Evolutionary conservation across 805 yeast species (phyloP).

Genomic region (Kodamaea sagamina): DNA sequence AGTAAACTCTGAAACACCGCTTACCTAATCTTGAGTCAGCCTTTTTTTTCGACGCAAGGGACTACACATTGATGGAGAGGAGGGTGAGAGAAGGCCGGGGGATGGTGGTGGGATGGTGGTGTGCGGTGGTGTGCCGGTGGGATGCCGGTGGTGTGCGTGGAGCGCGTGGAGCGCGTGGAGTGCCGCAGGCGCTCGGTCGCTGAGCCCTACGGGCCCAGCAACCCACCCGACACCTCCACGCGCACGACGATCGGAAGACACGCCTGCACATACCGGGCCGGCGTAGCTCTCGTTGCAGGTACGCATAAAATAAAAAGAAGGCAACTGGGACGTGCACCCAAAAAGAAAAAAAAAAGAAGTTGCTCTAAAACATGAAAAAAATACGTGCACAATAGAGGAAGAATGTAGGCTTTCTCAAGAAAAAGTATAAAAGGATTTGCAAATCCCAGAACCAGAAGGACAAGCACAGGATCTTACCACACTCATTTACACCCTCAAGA

Average conservation of each 20-base stretch:
- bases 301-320: constrained; percentile 4
- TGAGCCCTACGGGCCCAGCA: too few relatives aligned
- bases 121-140: too few relatives aligned
- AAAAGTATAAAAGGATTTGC: constrained; percentile 10
- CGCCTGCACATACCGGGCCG: not conserved
- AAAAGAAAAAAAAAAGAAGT: constrained; percentile 1
- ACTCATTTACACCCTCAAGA: constrained; percentile 3
- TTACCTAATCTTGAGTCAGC: too few relatives aligned
- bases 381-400: constrained; percentile 6
- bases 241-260: not conserved
- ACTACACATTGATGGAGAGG: too few relatives aligned
- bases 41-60: too few relatives aligned
- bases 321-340: constrained; percentile 3
- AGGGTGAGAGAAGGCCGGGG: too few relatives aligned
- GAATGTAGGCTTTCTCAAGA: constrained; percentile 6
- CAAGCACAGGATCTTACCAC: constrained; percentile 1
- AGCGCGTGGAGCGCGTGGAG: too few relatives aligned
- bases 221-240: not conserved
- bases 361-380: constrained; percentile 4
- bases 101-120: too few relatives aligned
- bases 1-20: too few relatives aligned
- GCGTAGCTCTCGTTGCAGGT: not conserved
- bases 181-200: too few relatives aligned
- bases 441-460: constrained; percentile 1
- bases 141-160: too few relatives aligned